Conservation (phyloP, 31 red algal genomes). For the Odonthalia washingtoniensis region DNA sequence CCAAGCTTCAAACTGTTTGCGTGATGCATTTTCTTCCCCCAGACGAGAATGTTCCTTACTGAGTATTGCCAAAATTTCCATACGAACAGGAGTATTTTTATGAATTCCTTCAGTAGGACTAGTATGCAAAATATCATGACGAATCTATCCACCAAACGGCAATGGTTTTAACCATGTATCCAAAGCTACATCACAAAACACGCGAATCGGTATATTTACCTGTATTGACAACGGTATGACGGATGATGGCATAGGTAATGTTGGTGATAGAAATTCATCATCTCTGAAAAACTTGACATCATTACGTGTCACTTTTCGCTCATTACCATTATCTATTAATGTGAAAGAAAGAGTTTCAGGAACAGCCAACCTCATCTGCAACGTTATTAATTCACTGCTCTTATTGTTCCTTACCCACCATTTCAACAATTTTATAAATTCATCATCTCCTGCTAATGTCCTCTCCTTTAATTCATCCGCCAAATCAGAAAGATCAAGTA, state of each 20-base stretch:
- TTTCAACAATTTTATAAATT: conserved; percentile 49
- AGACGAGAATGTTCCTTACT: conserved; percentile 34
- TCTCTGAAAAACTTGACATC: too few species aligned
- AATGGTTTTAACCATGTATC: conserved; percentile 53
- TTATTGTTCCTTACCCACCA: conserved; percentile 55
- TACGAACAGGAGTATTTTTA: conserved; percentile 40
- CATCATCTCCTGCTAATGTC: conserved; percentile 38
- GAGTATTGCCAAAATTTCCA: conserved; percentile 34
- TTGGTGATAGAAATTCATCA: too few species aligned
- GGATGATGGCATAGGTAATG: conserved; percentile 48
- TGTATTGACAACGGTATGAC: conserved; percentile 38
- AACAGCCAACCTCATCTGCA: too few species aligned
- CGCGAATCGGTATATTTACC: conserved; percentile 8
- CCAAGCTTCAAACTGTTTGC: background rate
- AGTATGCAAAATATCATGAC: conserved; percentile 43
- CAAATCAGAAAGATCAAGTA: conserved; percentile 41
- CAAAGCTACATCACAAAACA: conserved; percentile 21
- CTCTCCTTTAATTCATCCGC: background rate
- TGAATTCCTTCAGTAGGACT: conserved; percentile 36
- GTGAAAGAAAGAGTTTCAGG: too few species aligned
- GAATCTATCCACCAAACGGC: conserved; percentile 48
- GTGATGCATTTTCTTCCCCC: background rate
- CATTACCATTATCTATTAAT: too few species aligned
- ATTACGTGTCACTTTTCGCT: background rate
- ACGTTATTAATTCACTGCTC: too few species aligned